Evolutionary conservation across 257 asterid genomes (phyloP).

Genomic region (Vinca minor): DNA sequence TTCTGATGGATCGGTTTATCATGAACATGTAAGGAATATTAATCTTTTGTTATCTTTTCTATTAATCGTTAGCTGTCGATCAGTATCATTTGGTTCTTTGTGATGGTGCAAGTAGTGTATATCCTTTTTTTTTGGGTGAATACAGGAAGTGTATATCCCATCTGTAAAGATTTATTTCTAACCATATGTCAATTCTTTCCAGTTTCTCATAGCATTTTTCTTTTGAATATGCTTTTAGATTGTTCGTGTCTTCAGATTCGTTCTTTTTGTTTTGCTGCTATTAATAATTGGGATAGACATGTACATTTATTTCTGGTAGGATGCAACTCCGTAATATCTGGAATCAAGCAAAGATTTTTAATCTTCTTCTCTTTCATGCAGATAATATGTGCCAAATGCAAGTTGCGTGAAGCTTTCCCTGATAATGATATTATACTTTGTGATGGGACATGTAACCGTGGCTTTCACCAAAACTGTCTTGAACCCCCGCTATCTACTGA

Average conservation of each 20-base stretch:
- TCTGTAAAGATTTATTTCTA: background rate
- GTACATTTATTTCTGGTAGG: no score
- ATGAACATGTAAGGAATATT: conserved; percentile 57
- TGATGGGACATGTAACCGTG: conserved; percentile 92
- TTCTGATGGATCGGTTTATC: conserved; percentile 91
- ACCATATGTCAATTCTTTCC: background rate
- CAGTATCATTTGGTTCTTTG: background rate
- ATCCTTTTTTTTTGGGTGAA: no score
- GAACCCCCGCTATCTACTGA: conserved; percentile 85
- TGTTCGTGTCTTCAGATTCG: background rate
- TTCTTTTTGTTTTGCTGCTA: background rate
- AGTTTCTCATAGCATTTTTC: background rate
- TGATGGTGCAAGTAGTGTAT: no score
- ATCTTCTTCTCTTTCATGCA: conserved; percentile 30
- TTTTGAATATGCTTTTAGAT: background rate
- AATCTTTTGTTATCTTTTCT: conserved; percentile 4
- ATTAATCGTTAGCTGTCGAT: background rate
- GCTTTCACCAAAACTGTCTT: conserved; percentile 88
- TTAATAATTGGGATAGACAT: no score
- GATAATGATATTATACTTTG: conserved; percentile 91
- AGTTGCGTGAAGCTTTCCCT: conserved; percentile 63
- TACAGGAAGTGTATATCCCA: background rate
- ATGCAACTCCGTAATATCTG: background rate
- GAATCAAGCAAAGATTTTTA: conserved; percentile 1
- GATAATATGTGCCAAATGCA: conserved; percentile 93